Base-by-base conservation (phyloP, 805 yeast species). In the Hanseniaspora thailandica region DNA sequence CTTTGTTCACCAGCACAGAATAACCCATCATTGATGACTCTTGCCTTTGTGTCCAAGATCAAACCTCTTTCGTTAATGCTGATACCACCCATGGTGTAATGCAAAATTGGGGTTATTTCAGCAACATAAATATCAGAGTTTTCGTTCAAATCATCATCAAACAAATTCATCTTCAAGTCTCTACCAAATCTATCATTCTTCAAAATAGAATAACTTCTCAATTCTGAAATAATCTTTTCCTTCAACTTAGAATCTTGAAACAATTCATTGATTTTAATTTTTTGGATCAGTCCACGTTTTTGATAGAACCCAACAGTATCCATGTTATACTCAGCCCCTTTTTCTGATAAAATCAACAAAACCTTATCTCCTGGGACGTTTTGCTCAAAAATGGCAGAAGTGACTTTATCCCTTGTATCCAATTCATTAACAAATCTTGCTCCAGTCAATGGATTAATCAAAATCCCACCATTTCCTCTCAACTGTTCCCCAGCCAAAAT, bases 31-130 rank as follows among this genome's bases (percentile, higher is more conserved):
- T 75, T 65, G 8, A 70, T 58, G 1, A 63, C 54, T 17, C 63
- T 60, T 31, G 67, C 58, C 40, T 65, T 60, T 6, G 39, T 30
- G 25, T 58, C 61, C n/a, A 73, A 46, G 1, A 77, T 78, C 54
- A 72, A 72, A 0, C 76, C 67, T 40, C 70, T 60, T 23, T 70
- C 74, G 60, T 78, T 71, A 54, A 79, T 76, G 62, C 73, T 73
- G 5, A 78, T 77, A 46, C 87, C 86, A 22, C 87, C 86, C 72
- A 75, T 80, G 8, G 85, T 77, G 63, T 78, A 80, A 63, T 80
- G 86, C 35, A 80, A 73, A 5, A 78, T 82, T 8, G 83, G 83
- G 0, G 84, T 79, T 4, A 77, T 69, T 47, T 75, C 69, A 4
- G 80, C 82, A 52, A 71, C 72, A 60, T 67, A 77, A 5, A 76